Percentiles rank a stretch among this genome's conserved stretches.
These are phyloP conservation scores for Monosporozyma unispora DNA, from an alignment of 805 yeast genomes.

Conservation along the genomic window DNA sequence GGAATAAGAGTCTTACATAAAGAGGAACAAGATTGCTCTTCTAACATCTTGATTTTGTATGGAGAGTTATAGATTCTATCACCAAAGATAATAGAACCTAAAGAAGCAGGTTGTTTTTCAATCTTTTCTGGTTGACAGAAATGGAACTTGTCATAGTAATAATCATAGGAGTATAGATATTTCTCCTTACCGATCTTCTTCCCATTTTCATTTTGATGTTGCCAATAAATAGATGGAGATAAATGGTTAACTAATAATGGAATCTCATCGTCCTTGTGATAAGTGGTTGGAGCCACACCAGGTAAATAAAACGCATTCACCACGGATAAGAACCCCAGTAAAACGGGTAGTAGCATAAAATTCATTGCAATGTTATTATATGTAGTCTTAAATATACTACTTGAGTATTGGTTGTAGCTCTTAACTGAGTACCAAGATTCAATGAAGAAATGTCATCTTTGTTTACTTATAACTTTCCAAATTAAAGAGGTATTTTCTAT, in stretches of 20 bases:
- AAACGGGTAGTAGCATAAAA: background rate
- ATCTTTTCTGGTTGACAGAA: constrained; percentile 61
- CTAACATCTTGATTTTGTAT: constrained; percentile 67
- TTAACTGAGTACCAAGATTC: background rate
- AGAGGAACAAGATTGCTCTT: constrained; percentile 56
- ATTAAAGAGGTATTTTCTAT: background rate
- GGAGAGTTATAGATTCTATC: constrained; percentile 94
- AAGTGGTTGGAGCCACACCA: constrained; percentile 92
- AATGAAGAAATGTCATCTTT: background rate
- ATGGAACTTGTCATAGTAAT: constrained; percentile 75
- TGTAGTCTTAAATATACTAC: background rate
- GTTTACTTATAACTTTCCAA: background rate
- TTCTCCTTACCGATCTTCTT: constrained; percentile 37
- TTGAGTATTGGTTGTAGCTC: background rate
- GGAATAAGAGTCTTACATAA: constrained; percentile 57
- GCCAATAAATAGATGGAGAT: constrained; percentile 57
- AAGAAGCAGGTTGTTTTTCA: constrained; percentile 69
- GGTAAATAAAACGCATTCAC: constrained; percentile 75
- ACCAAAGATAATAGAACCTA: constrained; percentile 91
- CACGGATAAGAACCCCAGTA: background rate
- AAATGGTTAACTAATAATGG: constrained; percentile 83
- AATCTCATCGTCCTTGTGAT: constrained; percentile 59
- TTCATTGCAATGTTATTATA: background rate
- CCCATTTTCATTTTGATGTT: constrained; percentile 33
- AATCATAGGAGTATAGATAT: constrained; percentile 65